Evolutionary conservation across 441 rosid genomes (phyloP).

Genomic region (Adansonia grandidieri): DNA sequence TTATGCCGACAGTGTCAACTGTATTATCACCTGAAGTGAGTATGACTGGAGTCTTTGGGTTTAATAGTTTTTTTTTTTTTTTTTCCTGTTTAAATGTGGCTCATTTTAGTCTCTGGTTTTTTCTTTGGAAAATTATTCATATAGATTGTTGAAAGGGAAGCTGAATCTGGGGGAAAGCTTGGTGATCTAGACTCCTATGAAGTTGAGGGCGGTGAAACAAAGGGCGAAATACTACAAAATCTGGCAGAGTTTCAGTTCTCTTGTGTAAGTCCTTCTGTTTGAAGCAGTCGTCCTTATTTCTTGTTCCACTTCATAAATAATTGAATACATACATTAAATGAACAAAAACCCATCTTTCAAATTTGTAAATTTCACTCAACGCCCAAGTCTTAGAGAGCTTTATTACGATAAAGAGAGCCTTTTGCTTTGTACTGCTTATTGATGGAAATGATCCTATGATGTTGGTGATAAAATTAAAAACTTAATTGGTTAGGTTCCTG

Average conservation of each 20-base stretch:
- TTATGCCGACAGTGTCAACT: conserved; percentile 70
- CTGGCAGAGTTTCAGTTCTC: conserved; percentile 94
- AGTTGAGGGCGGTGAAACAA: conserved; percentile 94
- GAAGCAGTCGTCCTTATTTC: not conserved
- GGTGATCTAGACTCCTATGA: conserved; percentile 88
- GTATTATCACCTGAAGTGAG: conserved; percentile 28
- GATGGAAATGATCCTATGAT: conserved; percentile 1
- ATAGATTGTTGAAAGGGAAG: conserved; percentile 81
- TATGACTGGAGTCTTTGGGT: conserved; percentile 12
- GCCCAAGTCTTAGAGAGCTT: not conserved
- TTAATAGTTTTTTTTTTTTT: not conserved
- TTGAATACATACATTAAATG: not conserved
- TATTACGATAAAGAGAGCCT: not conserved
- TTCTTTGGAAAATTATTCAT: conserved; percentile 24
- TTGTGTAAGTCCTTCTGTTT: conserved; percentile 62
- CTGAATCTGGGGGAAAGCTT: conserved; percentile 87
- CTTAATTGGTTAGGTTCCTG: not conserved
- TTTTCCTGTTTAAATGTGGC: not conserved
- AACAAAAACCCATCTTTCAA: not conserved
- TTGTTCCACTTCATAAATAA: not conserved
- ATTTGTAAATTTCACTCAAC: not conserved
- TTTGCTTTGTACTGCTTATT: not conserved
- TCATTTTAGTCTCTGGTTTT: conserved; percentile 19
- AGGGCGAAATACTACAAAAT: conserved; percentile 89
- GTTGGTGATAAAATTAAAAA: not conserved